Evolutionary conservation across 768 basidiomycete species (phyloP), one percentile per base, ranked within the genome.

Genomic region (Myochromella boudieri): DNA sequence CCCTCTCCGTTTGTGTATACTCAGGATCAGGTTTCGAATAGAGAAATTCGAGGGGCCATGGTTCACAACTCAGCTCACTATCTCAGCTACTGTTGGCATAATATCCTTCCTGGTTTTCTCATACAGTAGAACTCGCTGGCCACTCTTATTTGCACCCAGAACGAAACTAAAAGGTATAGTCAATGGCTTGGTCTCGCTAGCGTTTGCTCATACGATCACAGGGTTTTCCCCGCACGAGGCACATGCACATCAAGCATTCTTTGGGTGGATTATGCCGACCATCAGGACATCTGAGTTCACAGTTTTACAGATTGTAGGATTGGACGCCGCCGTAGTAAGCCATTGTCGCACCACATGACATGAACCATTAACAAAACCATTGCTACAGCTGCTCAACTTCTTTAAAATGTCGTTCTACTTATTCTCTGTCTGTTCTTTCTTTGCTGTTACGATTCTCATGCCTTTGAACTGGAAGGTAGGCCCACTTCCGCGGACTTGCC

Each of bases 181-280:
- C 42, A 47, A 39, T 24, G 4, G 25, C 25, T 3, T 39, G 40
- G 40, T 60, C 26, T 56, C 43, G 42, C 47, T 22, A 48, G 20
- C 21, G 36, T 39, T 25, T 33, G 43, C 27, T 32, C 5, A 28
- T 41, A 48, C 33, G 12, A 15, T 25, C 17, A 4, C 59, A 94
- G 92, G 87, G 2, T 95, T 95, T 69, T 95, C 93, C 3, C 92
- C 93, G 15, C 91, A 93, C 54, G 92, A 95, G 64, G 93, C 89
- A 0, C 93, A 95, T 60, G 83, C 84, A 2, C 87, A 91, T 56
- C 76, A 81, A 49, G 83, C 87, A 0, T 90, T 97, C 70, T 93
- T 97, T 67, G 93, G 93, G 20, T 99, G 97, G 95, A 89, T 99
- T 42, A 68, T 95, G 55, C 95, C 95, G 1, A 98, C 95, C 0